Evolutionary conservation across 2,329 filamentous ascomycete genomes (phyloP).

Genomic region (Kalmusia sp.): DNA sequence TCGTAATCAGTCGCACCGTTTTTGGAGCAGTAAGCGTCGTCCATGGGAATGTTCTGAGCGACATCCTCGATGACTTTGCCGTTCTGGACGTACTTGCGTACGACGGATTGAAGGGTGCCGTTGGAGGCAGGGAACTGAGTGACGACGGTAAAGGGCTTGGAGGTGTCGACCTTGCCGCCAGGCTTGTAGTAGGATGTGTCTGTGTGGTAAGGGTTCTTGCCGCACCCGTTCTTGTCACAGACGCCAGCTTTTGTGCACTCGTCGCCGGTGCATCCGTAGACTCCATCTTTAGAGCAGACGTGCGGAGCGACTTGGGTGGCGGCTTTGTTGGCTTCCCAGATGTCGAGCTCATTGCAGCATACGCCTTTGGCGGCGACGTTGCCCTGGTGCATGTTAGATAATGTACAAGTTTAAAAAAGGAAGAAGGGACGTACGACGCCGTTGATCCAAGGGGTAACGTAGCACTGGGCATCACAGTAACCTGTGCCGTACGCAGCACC

Average conservation of each 20-base stretch:
- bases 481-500: slow-evolving; percentile 69
- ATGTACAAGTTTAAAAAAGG: slow-evolving; percentile 26
- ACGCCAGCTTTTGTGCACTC: slow-evolving; percentile 45
- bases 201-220: slow-evolving; percentile 41
- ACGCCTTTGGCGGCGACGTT: slow-evolving; percentile 54
- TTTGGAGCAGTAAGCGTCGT: slow-evolving; percentile 38
- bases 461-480: slow-evolving; percentile 60
- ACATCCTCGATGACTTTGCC: slow-evolving; percentile 66
- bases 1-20: slow-evolving; percentile 37
- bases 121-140: slow-evolving; percentile 70
- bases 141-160: slow-evolving; percentile 67
- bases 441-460: slow-evolving; percentile 45
- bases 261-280: slow-evolving; percentile 53
- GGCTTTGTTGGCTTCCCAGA: slow-evolving; percentile 61
- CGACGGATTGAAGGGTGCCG: slow-evolving; percentile 66
- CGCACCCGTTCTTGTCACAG: slow-evolving; percentile 47
- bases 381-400: slow-evolving; percentile 46
- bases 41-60: slow-evolving; percentile 40
- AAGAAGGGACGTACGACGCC: slow-evolving; percentile 39
- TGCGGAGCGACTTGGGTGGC: slow-evolving; percentile 58
- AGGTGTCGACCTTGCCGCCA: slow-evolving; percentile 62
- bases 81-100: slow-evolving; percentile 70
- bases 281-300: slow-evolving; percentile 54
- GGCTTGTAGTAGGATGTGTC: slow-evolving; percentile 38
- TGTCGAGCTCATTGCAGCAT: slow-evolving; percentile 64